Conservation (phyloP, 371 early-diverging fungal species). For the Blakeslea trispora region DNA sequence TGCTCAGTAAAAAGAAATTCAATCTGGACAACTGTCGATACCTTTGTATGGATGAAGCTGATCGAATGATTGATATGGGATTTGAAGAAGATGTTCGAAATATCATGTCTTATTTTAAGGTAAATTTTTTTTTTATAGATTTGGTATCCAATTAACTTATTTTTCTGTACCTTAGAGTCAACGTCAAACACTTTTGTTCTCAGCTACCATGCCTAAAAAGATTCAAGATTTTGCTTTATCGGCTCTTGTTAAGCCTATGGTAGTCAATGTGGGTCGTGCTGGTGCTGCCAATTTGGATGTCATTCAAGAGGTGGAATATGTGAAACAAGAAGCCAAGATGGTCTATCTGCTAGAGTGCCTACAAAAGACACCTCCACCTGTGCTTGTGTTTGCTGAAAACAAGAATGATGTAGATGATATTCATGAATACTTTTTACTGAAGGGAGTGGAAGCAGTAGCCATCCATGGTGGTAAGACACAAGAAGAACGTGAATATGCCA, state of each 20-base stretch:
- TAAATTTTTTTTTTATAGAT: too few species aligned
- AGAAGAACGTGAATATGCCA: slow-evolving; percentile 82
- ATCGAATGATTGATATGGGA: slow-evolving; percentile 98
- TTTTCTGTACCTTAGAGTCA: slow-evolving; percentile 33
- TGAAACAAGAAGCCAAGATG: slow-evolving; percentile 94
- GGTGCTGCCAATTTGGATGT: slow-evolving; percentile 98
- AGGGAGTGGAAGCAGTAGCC: slow-evolving; percentile 92
- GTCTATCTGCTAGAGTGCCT: slow-evolving; percentile 88
- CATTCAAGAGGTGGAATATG: slow-evolving; percentile 96
- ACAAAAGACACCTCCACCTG: slow-evolving; percentile 95
- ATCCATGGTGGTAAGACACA: slow-evolving; percentile 95
- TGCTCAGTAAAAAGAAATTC: slow-evolving; percentile 78
- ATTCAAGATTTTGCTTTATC: slow-evolving; percentile 93
- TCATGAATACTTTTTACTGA: slow-evolving; percentile 89
- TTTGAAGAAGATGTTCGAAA: slow-evolving; percentile 94
- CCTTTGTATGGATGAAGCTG: slow-evolving; percentile 98
- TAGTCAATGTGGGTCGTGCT: slow-evolving; percentile 98
- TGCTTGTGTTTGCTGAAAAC: slow-evolving; percentile 98
- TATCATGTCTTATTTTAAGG: slow-evolving; percentile 91
- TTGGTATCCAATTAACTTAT: too few species aligned
- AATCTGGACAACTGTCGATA: slow-evolving; percentile 80
- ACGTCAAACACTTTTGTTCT: slow-evolving; percentile 92
- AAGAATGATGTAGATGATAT: slow-evolving; percentile 99
- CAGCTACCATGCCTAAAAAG: slow-evolving; percentile 98
- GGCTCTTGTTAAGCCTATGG: slow-evolving; percentile 87